Percentiles rank a stretch among this genome's conserved stretches.
Conservation (phyloP, 495 filamentous ascomycete genomes). For the Staphylotrichum tortipilum region DNA sequence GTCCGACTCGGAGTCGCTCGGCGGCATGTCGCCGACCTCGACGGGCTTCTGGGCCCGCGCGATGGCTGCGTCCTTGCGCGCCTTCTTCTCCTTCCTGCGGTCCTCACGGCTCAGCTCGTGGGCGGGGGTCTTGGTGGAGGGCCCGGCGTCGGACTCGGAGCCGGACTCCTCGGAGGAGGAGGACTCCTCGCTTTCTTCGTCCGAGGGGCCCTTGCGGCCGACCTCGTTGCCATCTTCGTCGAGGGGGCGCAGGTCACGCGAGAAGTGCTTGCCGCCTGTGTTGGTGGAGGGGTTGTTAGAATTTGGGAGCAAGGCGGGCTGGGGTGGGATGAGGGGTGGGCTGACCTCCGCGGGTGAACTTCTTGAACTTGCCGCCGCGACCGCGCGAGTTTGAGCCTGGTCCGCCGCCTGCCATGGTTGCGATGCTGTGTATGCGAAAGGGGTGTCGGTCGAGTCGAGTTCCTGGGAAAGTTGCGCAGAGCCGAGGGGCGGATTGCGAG, state of each 20-base stretch:
- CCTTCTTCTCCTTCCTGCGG: conserved; percentile 80
- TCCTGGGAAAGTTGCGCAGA: too few species aligned
- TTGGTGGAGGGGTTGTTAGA: conserved; percentile 29
- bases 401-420: conserved; percentile 54
- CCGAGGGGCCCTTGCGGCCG: conserved; percentile 32
- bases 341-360: conserved; percentile 84
- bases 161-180: conserved; percentile 30
- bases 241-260: conserved; percentile 73
- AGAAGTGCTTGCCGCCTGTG: conserved; percentile 82
- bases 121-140: conserved; percentile 21
- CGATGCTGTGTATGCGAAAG: conserved; percentile 5
- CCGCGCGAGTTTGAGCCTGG: conserved; percentile 50
- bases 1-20: conserved; percentile 56
- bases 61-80: conserved; percentile 81
- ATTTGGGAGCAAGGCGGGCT: neutral
- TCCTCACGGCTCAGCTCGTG: conserved; percentile 68
- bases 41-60: conserved; percentile 56
- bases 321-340: neutral
- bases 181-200: conserved; percentile 42
- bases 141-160: conserved; percentile 18
- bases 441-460: too few species aligned
- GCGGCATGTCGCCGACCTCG: conserved; percentile 75
- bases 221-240: conserved; percentile 73
- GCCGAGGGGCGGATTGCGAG: neutral
- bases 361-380: conserved; percentile 87